Evolutionary conservation across 2,329 filamentous ascomycete species (phyloP).

Genomic region (Incumbomyces lentus): DNA sequence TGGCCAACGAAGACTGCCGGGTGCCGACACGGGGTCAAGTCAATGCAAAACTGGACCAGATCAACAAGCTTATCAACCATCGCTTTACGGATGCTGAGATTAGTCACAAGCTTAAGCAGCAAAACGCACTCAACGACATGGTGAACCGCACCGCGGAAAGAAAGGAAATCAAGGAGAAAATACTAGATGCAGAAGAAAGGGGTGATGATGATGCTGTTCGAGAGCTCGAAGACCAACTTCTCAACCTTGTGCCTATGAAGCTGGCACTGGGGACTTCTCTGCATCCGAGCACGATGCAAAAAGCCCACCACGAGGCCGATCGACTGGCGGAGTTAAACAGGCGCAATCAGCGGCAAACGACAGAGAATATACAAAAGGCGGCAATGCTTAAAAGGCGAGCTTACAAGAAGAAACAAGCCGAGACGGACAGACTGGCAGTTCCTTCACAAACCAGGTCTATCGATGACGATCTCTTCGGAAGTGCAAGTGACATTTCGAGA

Average conservation of each 20-base stretch:
- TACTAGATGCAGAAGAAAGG: conserved; percentile 54
- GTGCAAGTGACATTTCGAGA: conserved; percentile 34
- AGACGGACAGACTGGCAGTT: conserved; percentile 2
- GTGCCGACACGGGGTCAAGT: conserved; percentile 64
- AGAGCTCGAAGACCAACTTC: conserved; percentile 39
- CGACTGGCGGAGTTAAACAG: conserved; percentile 73
- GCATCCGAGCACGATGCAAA: conserved; percentile 42
- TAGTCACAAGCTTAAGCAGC: conserved; percentile 63
- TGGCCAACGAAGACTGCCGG: conserved; percentile 59
- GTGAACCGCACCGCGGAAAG: conserved; percentile 55
- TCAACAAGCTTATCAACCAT: conserved; percentile 68
- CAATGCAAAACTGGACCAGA: conserved; percentile 63
- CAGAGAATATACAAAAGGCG: conserved; percentile 82
- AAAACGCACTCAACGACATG: conserved; percentile 56
- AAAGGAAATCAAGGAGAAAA: conserved; percentile 52
- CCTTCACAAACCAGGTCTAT: conserved; percentile 20
- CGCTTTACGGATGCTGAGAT: conserved; percentile 76
- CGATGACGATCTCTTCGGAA: conserved; percentile 38
- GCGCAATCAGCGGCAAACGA: conserved; percentile 72
- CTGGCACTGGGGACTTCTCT: conserved; percentile 63
- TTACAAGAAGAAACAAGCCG: conserved; percentile 33
- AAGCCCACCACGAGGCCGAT: conserved; percentile 59
- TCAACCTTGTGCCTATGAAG: conserved; percentile 44
- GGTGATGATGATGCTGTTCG: conserved; percentile 52
- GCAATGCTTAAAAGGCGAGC: conserved; percentile 69